Conservation (phyloP, 805 yeast genomes). For the Yamadazyma paraphyllophila region DNA sequence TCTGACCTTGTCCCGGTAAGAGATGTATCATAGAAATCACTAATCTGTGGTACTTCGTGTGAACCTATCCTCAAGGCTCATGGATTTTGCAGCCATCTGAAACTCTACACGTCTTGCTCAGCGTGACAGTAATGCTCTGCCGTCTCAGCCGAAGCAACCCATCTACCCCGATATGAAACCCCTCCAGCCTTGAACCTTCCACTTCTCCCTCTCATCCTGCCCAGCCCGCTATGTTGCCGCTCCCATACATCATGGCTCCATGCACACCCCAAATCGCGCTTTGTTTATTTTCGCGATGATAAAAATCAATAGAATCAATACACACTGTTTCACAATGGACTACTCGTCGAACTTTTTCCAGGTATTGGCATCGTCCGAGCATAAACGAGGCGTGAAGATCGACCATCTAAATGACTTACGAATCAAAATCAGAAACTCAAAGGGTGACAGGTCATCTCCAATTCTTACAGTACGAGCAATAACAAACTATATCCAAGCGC, state of each 20-base stretch:
- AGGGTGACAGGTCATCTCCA: not conserved
- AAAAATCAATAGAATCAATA: not conserved
- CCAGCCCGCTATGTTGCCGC: not conserved
- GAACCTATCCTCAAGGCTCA: too few species aligned
- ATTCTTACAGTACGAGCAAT: conserved; percentile 1
- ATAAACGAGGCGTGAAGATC: not conserved
- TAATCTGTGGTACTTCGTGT: not conserved
- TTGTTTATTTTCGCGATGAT: conserved; percentile 6
- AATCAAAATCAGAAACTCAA: conserved; percentile 1
- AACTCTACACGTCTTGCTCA: not conserved
- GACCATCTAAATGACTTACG: conserved; percentile 1
- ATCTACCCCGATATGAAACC: too few species aligned
- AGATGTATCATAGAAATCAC: too few species aligned
- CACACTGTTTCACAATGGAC: not conserved
- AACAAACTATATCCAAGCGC: conserved; percentile 6
- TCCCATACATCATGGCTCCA: not conserved
- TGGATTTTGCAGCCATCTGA: not conserved
- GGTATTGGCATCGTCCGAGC: not conserved
- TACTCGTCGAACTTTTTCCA: conserved; percentile 4
- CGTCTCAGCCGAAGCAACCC: too few species aligned
- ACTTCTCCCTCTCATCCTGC: not conserved
- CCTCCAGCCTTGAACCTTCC: too few species aligned
- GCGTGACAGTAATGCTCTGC: too few species aligned
- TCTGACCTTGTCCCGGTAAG: too few species aligned
- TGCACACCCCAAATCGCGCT: not conserved